Conservation (phyloP, 768 basidiomycete genomes). For the Galerina marginata region DNA sequence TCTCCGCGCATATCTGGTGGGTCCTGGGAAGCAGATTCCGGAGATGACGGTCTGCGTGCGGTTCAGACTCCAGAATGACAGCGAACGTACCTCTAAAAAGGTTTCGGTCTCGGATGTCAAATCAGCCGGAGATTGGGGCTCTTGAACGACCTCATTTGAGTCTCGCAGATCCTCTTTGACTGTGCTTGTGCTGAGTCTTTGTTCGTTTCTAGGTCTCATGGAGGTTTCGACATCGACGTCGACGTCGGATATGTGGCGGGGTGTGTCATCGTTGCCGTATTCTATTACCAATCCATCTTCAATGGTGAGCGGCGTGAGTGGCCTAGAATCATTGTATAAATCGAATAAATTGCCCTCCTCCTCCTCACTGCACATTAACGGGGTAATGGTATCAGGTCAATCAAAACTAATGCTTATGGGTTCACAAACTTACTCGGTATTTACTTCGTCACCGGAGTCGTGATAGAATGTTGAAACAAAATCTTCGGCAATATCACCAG, state of each 20-base stretch:
- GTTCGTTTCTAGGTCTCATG: neutral
- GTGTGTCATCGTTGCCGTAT: neutral
- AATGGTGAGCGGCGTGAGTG: slow-evolving; percentile 19
- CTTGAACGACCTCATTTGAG: neutral
- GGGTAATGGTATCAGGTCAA: no score
- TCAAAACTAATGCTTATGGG: no score
- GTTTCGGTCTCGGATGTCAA: neutral
- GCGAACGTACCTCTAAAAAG: neutral
- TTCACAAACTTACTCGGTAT: slow-evolving; percentile 17
- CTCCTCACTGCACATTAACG: slow-evolving; percentile 26
- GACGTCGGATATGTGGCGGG: neutral
- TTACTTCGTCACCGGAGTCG: slow-evolving; percentile 17
- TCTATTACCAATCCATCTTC: neutral
- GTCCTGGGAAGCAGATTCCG: slow-evolving; percentile 12
- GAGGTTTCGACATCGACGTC: neutral
- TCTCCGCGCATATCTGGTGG: neutral
- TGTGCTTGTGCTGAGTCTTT: neutral
- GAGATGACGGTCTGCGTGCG: slow-evolving; percentile 12
- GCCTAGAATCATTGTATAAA: slow-evolving; percentile 29
- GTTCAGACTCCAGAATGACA: neutral
- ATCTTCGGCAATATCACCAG: slow-evolving; percentile 19
- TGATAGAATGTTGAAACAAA: slow-evolving; percentile 26
- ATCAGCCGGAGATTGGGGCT: neutral
- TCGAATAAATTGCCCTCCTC: slow-evolving; percentile 35
- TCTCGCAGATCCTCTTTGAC: neutral